Base-by-base conservation (phyloP, 2,329 filamentous ascomycete species). In the Cadophora sp. region DNA sequence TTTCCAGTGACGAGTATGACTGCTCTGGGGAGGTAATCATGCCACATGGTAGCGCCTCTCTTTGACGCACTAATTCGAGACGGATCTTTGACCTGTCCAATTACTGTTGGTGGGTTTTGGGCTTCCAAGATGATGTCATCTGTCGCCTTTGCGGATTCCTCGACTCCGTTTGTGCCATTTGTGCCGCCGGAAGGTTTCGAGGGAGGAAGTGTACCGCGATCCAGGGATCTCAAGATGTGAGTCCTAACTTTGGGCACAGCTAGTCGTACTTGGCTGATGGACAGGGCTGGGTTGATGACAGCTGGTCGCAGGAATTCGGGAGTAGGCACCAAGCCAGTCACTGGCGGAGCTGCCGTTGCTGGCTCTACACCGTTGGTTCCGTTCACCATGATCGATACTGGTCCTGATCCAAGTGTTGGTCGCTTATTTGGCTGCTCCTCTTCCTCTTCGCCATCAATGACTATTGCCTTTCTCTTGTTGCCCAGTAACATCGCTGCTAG, bases 1-100 rank as follows among this genome's bases (percentile, higher is more conserved):
- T 94, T 98, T 2, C 94, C 96, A 0, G 95, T 96, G 1, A 96
- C 90, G 1, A 98, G 85, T n/a, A 99, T 86, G 27, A 97, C 91
- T 6, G 93, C 89, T 66, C 91, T 87, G 0, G 95, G 94, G 16
- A 99, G 81, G 74, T 93, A 99, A 76, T 99, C 96, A 75, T 97
- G 93, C 96, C 96, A 99, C 3, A 98, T 79, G 0, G 91, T 83
- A 65, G 90, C 88, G 4, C 93, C 93, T 64, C 93, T 88, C 76
- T 93, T 95, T 1, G 89, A 91, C 47, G 96, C 89, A 5, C 89
- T 92, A 50, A 99, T 88, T 41, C 93, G 89, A 4, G 93, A 92
- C 1, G 96, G 96, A 67, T 98, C 95, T 68, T 91, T 87, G 51
- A 82, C 90, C 82, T 82, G 90, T 76, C 41, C 79, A 55, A 86